Evolutionary conservation across 106 monocot genomes (phyloP), one percentile per base, ranked within the genome.

Genomic region (Platanthera guangdongensis): DNA sequence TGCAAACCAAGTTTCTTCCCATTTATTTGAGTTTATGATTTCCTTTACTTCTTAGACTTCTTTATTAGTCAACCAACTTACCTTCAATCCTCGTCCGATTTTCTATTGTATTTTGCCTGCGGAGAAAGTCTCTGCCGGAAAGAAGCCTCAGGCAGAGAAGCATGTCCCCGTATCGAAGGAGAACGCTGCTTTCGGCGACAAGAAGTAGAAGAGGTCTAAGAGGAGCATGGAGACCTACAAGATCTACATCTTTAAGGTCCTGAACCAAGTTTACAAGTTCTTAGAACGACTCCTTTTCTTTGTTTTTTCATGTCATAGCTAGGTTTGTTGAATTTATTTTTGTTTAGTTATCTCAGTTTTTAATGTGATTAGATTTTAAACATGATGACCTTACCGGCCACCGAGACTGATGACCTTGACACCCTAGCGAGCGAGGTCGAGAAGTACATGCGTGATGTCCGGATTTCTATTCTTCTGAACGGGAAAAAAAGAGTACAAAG

Each of bases 171-270:
- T 21, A 11, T 75, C 83, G 48, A 83, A 83, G 49, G 83, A 83
- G 12, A 69, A 57, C 3, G 81, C 18, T n/a, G 8, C 70, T 55
- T 18, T 59, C 9, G 48, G 71, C 47, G 80, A 78, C 52, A 77
- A 77, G 83, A 84, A 84, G 84, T 80, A 74, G 77, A 84, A 74
- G 79, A 84, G 67, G 85, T 60, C 68, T 25, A 86, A 82, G 89
- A 86, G 84, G 81, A 47, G 51, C 14, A 52, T 13, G 15, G 95
- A 95, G 86, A 92, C 95, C 4, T 95, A 95, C 90, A 95, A 92
- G 88, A 95, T 92, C 82, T 95, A 95, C 90, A 95, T 95, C 78
- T 95, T 95, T 88, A 95, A 95, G 90, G 95, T 95, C n/a, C 67
- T 95, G 62, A 95, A 82, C 86, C 51, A 86, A 86, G 69, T 86